Percentiles rank a stretch among this genome's conserved stretches.
Conservation (phyloP, 148 eudicot genomes). For the Chenopodium formosanum region DNA sequence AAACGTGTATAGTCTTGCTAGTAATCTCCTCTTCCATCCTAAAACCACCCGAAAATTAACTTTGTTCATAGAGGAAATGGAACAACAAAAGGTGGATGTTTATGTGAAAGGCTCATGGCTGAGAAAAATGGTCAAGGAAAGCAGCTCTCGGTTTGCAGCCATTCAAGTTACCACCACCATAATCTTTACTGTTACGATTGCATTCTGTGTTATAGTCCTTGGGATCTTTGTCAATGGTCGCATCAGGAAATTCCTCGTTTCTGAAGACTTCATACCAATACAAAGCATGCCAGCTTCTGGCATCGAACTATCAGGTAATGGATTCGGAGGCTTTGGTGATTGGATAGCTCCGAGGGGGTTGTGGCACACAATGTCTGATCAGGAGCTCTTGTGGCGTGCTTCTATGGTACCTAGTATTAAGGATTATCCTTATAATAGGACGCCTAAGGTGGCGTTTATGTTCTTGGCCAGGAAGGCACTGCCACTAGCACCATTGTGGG, state of each 20-base stretch:
- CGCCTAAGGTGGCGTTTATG: constrained; percentile 73
- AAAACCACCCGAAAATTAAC: neutral
- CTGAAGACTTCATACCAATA: constrained; percentile 39
- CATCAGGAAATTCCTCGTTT: constrained; percentile 35
- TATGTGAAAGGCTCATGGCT: constrained; percentile 23
- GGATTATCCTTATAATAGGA: constrained; percentile 42
- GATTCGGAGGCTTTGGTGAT: neutral
- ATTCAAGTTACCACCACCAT: constrained; percentile 56
- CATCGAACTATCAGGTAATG: neutral
- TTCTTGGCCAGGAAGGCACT: constrained; percentile 55
- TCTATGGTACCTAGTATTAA: constrained; percentile 52
- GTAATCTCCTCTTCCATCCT: neutral
- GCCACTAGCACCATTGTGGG: constrained; percentile 66
- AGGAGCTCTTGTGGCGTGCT: constrained; percentile 60
- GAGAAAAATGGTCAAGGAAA: constrained; percentile 30
- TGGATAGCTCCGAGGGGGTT: constrained; percentile 34
- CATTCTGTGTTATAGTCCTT: constrained; percentile 49
- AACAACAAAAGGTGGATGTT: neutral
- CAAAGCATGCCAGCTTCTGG: constrained; percentile 1
- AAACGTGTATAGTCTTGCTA: neutral
- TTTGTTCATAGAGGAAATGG: neutral
- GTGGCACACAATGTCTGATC: constrained; percentile 61
- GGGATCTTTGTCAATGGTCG: constrained; percentile 49
- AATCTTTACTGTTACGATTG: constrained; percentile 42
- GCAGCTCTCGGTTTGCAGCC: constrained; percentile 43